Evolutionary conservation across 257 asterid genomes (phyloP), one percentile per base, ranked within the genome.

Genomic region (Solanum pinnatisectum): DNA sequence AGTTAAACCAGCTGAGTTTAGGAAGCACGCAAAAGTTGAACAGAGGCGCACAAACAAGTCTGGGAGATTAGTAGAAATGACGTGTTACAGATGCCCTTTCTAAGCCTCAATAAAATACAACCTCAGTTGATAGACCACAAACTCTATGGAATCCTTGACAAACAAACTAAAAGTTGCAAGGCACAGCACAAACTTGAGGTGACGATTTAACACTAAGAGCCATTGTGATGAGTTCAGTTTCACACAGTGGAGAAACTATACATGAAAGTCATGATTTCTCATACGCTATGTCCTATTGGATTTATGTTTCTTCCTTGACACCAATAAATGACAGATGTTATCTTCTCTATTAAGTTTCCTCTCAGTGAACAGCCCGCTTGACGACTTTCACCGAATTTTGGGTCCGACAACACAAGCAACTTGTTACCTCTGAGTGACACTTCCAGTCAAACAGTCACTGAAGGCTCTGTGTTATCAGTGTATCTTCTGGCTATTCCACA

Each of bases 361-460:
- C 68, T 68, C 87, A 20, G 40, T 30, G 65, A 32, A 23, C 63
- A 83, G 27, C 72, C 4, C 27, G 39, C 35, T 67, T 68, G 22
- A 76, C 59, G 46, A 40, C 72, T 73, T 44, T 49, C 40, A 85
- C 60, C 36, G 13, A 46, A 18, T 23, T 13, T 85, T 32, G 83
- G 70, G 25, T 44, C 81, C 85, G 70, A 90, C 84, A 87, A 56
- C 90, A 85, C 89, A 84, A 86, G 90, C 87, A 81, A 88, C 74
- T 42, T 20, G 33, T n/a, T 35, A 77, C 32, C 70, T 52, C 83
- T 18, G 65, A 49, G 73, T 14, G 36, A 35, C 74, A 42, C 27
- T 39, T 27, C 11, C 73, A 37, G 40, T 37, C 77, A 60, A 37
- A 16, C 33, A 27, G 23, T 40, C 46, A 44, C 72, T 63, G 63